These are phyloP conservation scores for Yamadazyma insecticola DNA, from an alignment of 805 yeast genomes.

Conservation along the genomic window DNA sequence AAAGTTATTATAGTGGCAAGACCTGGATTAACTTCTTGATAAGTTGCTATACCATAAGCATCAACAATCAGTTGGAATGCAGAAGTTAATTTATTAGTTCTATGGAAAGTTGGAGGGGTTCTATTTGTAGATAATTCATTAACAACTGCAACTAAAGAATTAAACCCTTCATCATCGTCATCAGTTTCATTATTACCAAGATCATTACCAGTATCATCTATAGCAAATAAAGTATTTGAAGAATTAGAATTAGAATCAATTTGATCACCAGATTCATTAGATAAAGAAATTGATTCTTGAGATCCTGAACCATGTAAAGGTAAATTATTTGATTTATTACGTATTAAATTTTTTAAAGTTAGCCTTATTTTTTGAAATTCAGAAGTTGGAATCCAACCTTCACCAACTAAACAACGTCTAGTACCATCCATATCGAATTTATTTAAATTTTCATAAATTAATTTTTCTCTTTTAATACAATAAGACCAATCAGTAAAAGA, in stretches of 20 bases:
- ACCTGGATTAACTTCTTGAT: slow-evolving; percentile 73
- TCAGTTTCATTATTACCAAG: neutral
- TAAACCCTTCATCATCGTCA: slow-evolving; percentile 13
- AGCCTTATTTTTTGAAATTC: slow-evolving; percentile 37
- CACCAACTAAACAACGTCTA: slow-evolving; percentile 63
- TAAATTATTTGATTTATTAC: slow-evolving; percentile 22
- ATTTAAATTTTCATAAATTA: slow-evolving; percentile 57
- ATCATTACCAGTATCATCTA: slow-evolving; percentile 18
- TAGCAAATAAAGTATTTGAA: slow-evolving; percentile 17
- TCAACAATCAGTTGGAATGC: slow-evolving; percentile 70
- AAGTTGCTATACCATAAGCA: slow-evolving; percentile 75
- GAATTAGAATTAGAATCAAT: neutral
- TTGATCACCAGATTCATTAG: slow-evolving; percentile 6
- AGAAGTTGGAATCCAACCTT: slow-evolving; percentile 68
- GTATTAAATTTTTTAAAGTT: slow-evolving; percentile 41
- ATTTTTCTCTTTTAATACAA: slow-evolving; percentile 47
- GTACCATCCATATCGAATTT: slow-evolving; percentile 64
- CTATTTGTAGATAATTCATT: slow-evolving; percentile 61
- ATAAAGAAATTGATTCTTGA: slow-evolving; percentile 13
- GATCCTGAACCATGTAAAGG: slow-evolving; percentile 6
- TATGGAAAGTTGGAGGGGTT: slow-evolving; percentile 70
- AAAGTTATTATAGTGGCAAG: slow-evolving; percentile 70
- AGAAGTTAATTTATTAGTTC: slow-evolving; percentile 61
- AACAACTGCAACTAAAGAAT: slow-evolving; percentile 36
- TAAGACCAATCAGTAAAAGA: slow-evolving; percentile 27